phyloP scores from a whole-genome alignment of 495 filamentous ascomycete species.

The Mycothermus thermophilus region DNA sequence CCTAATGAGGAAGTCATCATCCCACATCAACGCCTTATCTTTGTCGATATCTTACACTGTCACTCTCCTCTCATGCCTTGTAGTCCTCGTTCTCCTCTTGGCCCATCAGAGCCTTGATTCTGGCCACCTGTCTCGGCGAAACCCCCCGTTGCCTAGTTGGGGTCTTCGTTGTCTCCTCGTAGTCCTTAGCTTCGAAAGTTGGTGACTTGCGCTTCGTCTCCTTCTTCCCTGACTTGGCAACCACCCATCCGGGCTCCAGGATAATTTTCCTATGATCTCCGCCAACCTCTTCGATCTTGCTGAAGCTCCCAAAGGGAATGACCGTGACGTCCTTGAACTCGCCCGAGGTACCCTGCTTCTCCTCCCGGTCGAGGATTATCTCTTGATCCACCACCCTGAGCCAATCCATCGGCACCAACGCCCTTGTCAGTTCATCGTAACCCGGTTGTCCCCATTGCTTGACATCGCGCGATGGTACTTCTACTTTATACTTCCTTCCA shows the following conservation, averaged over 20 bases:
- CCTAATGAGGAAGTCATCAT: too few relatives aligned
- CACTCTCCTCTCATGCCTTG: too few relatives aligned
- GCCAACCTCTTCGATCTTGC: neutral
- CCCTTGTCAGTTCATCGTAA: neutral
- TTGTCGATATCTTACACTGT: too few relatives aligned
- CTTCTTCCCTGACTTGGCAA: too few relatives aligned
- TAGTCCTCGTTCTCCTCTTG: too few relatives aligned
- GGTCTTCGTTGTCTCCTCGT: neutral
- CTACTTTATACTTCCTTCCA: slow-evolving; percentile 4
- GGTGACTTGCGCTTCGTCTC: neutral
- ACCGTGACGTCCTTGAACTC: neutral
- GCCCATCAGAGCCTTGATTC: slow-evolving; percentile 1
- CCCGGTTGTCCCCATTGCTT: slow-evolving; percentile 5
- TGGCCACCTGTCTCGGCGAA: neutral
- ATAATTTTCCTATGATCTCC: neutral
- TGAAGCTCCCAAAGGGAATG: slow-evolving; percentile 7
- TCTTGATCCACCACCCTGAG: neutral
- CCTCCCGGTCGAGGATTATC: neutral
- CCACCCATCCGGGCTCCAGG: slow-evolving; percentile 3
- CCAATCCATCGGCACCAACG: neutral
- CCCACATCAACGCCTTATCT: too few relatives aligned
- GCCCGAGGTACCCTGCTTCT: neutral
- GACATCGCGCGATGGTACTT: slow-evolving; percentile 1
- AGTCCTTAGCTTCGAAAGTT: neutral
- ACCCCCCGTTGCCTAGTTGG: neutral